phyloP scores from a whole-genome alignment of 805 yeast species.

The Candida multigemmis region DNA sequence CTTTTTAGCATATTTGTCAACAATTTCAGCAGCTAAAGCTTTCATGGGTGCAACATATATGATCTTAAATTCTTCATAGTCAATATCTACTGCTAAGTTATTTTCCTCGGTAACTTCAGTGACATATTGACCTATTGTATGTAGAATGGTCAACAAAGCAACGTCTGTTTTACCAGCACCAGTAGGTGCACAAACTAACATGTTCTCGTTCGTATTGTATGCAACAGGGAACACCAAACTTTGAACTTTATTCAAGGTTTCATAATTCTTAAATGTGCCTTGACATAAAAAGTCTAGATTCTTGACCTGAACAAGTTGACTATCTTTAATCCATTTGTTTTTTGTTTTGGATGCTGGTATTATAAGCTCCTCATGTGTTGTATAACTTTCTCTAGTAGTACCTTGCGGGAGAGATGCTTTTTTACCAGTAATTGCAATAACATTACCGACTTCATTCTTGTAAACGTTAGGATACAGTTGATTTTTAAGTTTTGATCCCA shows the following conservation, averaged over 20 bases:
- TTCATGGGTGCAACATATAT: conserved; percentile 89
- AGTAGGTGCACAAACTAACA: conserved; percentile 95
- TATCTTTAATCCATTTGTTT: conserved; percentile 32
- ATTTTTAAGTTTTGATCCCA: conserved; percentile 36
- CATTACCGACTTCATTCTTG: conserved; percentile 54
- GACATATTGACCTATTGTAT: conserved; percentile 66
- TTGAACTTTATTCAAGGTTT: conserved; percentile 77
- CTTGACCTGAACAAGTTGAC: conserved; percentile 43
- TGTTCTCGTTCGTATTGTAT: conserved; percentile 85
- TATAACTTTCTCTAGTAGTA: conserved; percentile 53
- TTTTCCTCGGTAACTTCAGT: conserved; percentile 39
- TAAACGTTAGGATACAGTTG: conserved; percentile 82
- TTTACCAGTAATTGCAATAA: conserved; percentile 69
- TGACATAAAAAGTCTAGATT: conserved; percentile 72
- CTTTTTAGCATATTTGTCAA: conserved; percentile 74
- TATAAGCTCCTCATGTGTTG: conserved; percentile 67
- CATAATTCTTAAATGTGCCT: conserved; percentile 76
- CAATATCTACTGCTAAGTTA: conserved; percentile 50
- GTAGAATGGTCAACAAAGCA: conserved; percentile 72
- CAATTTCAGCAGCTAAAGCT: conserved; percentile 96
- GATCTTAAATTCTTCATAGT: conserved; percentile 79
- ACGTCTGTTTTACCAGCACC: conserved; percentile 98
- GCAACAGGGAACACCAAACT: conserved; percentile 88
- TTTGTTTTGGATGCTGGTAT: conserved; percentile 66
- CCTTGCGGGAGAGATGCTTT: conserved; percentile 76